Conservation (phyloP, 1,284 basidiomycete species). For the Leccinum huronense region DNA sequence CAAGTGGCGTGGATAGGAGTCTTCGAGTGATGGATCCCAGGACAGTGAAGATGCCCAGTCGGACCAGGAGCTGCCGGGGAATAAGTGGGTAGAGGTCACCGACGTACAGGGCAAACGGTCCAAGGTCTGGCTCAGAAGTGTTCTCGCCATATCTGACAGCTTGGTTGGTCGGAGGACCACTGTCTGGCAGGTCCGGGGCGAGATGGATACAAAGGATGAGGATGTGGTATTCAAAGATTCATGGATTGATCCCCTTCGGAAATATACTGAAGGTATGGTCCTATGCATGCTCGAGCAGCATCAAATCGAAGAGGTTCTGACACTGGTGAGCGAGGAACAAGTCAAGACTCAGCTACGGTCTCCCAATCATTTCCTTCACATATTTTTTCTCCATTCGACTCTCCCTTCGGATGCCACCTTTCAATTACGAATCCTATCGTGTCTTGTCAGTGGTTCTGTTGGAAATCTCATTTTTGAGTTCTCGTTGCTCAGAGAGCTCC, state of each 20-base stretch:
- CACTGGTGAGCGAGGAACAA: conserved; percentile 6
- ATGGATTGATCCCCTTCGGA: conserved; percentile 4
- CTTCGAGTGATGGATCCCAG: neutral
- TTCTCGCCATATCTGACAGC: conserved; percentile 8
- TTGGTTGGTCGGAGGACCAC: neutral
- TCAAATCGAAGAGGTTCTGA: conserved; percentile 6
- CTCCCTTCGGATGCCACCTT: neutral
- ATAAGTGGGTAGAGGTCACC: neutral
- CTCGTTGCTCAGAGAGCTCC: conserved; percentile 11
- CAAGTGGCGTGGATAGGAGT: neutral
- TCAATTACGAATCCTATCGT: conserved; percentile 3
- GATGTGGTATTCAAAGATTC: conserved; percentile 4
- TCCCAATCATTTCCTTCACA: neutral
- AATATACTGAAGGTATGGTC: conserved; percentile 11
- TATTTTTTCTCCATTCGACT: neutral
- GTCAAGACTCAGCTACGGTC: conserved; percentile 1
- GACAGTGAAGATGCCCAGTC: neutral
- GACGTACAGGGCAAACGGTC: neutral
- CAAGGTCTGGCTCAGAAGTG: neutral
- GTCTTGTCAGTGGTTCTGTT: conserved; percentile 5
- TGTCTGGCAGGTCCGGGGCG: conserved; percentile 10
- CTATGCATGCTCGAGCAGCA: conserved; percentile 2
- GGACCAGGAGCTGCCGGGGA: neutral
- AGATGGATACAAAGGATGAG: neutral
- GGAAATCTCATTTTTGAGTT: conserved; percentile 4